Base-by-base conservation (phyloP, 1,139 yeast genomes). In the Taphrina communis region DNA sequence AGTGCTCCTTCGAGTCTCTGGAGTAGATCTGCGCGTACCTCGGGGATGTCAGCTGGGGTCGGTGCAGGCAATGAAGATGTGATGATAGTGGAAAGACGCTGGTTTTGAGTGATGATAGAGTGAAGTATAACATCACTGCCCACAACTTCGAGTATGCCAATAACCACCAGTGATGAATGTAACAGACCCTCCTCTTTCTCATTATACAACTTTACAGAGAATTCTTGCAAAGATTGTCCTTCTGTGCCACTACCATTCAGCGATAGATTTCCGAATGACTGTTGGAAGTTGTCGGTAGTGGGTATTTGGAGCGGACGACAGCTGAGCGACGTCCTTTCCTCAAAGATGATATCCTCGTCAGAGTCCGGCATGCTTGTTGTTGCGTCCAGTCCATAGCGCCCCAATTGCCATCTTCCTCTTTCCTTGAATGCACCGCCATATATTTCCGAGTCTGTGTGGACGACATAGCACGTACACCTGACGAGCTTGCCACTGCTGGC, bases 381-480 rank as follows among this genome's bases (percentile, higher is more conserved):
- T 4, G 59, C 53, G 38, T 63, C 67, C 21, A 63, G 55, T 12
- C 67, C 67, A 21, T 63, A 63, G 36, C 67, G 60, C 6, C 67
- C 67, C 36, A 63, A 36, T n/a, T 55, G 67, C 67, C 67, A 63
- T 11, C 56, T 50, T 17, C 55, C 46, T n/a, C 56, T 41, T 12
- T 53, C 46, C 11, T 61, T 48, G 50, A 42, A 63, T 2, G 67
- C 67, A 5, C 67, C 61, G 4, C 67, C 67, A 44, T 42, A 63
- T 8, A 63, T 63, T 38, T 63, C 67, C 31, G 55, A 42, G 55
- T 63, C 67, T 19, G 61, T 39, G 56, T 63, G 67, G 9, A 48
- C 48, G n/a, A 63, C 67, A 38, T 63, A 48, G 56, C 67, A 63
- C 4, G 42, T 36, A 41, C 48, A 31, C 6, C 67, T 50, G 12